Conservation (phyloP, 352 stramenopile species). For the Globisporangium cystogenes region DNA sequence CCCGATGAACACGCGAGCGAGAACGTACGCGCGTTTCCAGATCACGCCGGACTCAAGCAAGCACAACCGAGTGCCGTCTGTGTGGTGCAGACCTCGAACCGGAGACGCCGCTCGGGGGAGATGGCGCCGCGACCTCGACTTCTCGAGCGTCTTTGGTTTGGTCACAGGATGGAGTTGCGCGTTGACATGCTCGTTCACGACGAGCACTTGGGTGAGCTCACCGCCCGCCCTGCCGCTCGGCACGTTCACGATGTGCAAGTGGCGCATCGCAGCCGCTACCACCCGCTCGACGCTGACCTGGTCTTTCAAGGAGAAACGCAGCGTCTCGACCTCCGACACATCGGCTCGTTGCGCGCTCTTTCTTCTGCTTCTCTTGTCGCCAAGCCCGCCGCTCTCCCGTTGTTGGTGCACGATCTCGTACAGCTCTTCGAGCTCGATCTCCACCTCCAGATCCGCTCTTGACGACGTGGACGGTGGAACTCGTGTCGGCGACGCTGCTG, state of each 20-base stretch:
- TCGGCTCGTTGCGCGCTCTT: neutral
- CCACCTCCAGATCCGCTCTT: constrained; percentile 18
- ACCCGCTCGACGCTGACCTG: constrained; percentile 31
- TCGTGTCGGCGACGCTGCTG: neutral
- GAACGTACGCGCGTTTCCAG: constrained; percentile 46
- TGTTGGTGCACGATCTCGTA: constrained; percentile 17
- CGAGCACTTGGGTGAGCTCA: constrained; percentile 20
- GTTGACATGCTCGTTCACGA: constrained; percentile 36
- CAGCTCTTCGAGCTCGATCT: constrained; percentile 23
- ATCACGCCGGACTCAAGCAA: constrained; percentile 49
- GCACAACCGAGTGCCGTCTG: neutral
- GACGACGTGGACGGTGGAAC: too few species aligned
- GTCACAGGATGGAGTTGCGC: constrained; percentile 5
- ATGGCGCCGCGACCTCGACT: constrained; percentile 16
- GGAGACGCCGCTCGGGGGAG: constrained; percentile 10
- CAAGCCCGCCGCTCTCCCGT: constrained; percentile 1
- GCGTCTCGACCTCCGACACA: neutral
- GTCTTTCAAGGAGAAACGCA: neutral
- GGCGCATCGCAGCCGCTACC: constrained; percentile 20
- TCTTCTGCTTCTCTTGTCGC: neutral
- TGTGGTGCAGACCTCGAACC: constrained; percentile 10
- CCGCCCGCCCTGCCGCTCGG: constrained; percentile 6
- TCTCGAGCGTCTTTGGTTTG: neutral
- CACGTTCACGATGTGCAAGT: constrained; percentile 39
- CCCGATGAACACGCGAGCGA: constrained; percentile 28